Evolutionary conservation across 768 basidiomycete species (phyloP), one percentile per base, ranked within the genome.

Genomic region (Xerocomellus intermedius): DNA sequence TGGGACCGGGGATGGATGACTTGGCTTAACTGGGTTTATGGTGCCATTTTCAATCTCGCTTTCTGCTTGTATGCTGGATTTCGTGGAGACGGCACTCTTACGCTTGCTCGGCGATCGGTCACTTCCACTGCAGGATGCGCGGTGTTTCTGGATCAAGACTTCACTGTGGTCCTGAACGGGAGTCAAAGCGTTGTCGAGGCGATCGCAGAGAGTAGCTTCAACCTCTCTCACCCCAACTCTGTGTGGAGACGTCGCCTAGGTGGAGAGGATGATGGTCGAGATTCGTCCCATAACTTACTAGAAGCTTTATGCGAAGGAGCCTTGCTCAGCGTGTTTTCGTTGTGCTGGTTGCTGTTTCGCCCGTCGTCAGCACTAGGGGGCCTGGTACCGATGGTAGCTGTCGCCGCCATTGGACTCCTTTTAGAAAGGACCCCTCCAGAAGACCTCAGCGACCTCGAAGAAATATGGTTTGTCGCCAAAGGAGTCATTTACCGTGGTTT

Each of bases 1-100:
- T 14, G 0, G 12, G 10, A 22, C 17, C 1, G 9, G 36, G 14
- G 12, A 4, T 24, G 14, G 19, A 0, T 10, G 3, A 5, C 13
- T 19, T 10, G 21, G 47, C 2, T 14, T 26, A 24, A 26, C 14
- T 30, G 43, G 42, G 2, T 3, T n/a, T 4, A 4, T 19, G 26
- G 6, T 39, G 10, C 5, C 35, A 1, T 33, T 17, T 2, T 33
- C 38, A 30, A 5, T 39, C 6, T 41, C 30, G 1, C 2, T 13
- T 21, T 42, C 24, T 7, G 16, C 26, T 6, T 21, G 8, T 22
- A 8, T 13, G 19, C 24, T 35, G 8, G 37, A 10, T 3, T 35
- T n/a, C n/a, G 16, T n/a, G 54, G 54, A 22, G 54, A 58, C 2
- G 36, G 41, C 17, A 38, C 19, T n/a, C 49, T 60, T 10, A 38